Conservation (phyloP, 371 early-diverging fungal species). For the Blakeslea trispora region DNA sequence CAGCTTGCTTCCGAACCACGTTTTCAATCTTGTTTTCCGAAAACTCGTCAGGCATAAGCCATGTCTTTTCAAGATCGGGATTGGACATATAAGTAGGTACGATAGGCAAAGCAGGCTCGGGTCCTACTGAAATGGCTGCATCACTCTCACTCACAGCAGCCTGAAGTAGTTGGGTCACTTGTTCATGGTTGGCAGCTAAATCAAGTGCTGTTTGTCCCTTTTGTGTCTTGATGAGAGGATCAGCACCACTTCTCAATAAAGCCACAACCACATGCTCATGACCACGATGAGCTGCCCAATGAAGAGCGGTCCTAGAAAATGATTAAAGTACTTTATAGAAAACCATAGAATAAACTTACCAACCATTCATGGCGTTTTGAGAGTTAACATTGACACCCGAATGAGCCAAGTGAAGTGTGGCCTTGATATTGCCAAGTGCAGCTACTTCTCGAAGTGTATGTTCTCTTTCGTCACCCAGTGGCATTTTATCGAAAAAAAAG, state of each 20-base stretch:
- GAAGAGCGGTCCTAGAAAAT: constrained; percentile 62
- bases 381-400: constrained; percentile 67
- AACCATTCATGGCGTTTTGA: constrained; percentile 68
- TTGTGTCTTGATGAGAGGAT: constrained; percentile 49
- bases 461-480: constrained; percentile 51
- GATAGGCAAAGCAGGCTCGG: constrained; percentile 50
- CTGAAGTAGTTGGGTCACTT: constrained; percentile 42
- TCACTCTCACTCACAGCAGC: constrained; percentile 15
- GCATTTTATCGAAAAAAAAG: no score
- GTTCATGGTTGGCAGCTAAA: constrained; percentile 53
- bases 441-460: constrained; percentile 71
- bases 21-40: constrained; percentile 49
- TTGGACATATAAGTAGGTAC: constrained; percentile 70
- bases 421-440: constrained; percentile 75
- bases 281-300: constrained; percentile 72
- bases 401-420: constrained; percentile 59
- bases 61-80: constrained; percentile 72
- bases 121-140: constrained; percentile 14
- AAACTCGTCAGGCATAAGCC: constrained; percentile 73
- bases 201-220: constrained; percentile 64
- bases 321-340: not conserved
- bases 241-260: constrained; percentile 61
- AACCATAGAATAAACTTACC: constrained; percentile 43
- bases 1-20: constrained; percentile 29
- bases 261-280: constrained; percentile 55